Conservation (phyloP, 352 stramenopile species). For the Globisporangium uncinulatum region DNA sequence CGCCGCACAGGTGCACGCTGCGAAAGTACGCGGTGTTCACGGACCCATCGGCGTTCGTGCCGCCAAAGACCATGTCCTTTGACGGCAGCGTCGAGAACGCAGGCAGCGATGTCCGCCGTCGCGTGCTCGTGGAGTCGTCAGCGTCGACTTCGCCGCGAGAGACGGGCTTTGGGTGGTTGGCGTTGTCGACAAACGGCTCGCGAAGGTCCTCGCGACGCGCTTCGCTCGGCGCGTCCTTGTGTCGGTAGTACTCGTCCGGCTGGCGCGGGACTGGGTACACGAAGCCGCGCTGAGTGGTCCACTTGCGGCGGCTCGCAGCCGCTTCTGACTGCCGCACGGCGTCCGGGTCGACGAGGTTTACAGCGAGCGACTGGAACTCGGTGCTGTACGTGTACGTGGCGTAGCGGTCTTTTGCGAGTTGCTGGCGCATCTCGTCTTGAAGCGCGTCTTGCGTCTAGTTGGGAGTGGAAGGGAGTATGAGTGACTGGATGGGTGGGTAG, state of each 20-base stretch:
- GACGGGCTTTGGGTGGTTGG: slow-evolving; percentile 58
- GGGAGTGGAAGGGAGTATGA: not conserved
- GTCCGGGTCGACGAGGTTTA: slow-evolving; percentile 76
- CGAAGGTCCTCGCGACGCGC: slow-evolving; percentile 79
- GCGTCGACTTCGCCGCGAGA: slow-evolving; percentile 26
- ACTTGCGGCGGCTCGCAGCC: slow-evolving; percentile 40
- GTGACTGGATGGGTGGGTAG: not conserved
- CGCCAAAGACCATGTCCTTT: slow-evolving; percentile 87
- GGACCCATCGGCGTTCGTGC: slow-evolving; percentile 63
- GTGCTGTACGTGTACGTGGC: slow-evolving; percentile 84
- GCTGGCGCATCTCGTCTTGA: slow-evolving; percentile 71
- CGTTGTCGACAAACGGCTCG: slow-evolving; percentile 82
- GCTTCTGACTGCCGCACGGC: slow-evolving; percentile 49
- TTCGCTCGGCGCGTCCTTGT: slow-evolving; percentile 62
- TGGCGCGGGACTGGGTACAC: slow-evolving; percentile 75
- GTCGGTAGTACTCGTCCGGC: slow-evolving; percentile 64
- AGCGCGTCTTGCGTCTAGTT: slow-evolving; percentile 73
- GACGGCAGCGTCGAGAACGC: slow-evolving; percentile 81
- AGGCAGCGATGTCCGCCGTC: slow-evolving; percentile 1
- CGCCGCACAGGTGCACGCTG: slow-evolving; percentile 83
- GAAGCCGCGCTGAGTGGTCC: slow-evolving; percentile 86
- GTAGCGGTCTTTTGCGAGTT: slow-evolving; percentile 42
- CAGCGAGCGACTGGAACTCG: slow-evolving; percentile 83
- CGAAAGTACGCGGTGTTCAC: slow-evolving; percentile 74
- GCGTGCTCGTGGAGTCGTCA: not conserved